Percentiles rank a stretch among this genome's conserved stretches.
Evolutionary conservation across 257 asterid genomes (phyloP).

Genomic region (Petunia axillaris): DNA sequence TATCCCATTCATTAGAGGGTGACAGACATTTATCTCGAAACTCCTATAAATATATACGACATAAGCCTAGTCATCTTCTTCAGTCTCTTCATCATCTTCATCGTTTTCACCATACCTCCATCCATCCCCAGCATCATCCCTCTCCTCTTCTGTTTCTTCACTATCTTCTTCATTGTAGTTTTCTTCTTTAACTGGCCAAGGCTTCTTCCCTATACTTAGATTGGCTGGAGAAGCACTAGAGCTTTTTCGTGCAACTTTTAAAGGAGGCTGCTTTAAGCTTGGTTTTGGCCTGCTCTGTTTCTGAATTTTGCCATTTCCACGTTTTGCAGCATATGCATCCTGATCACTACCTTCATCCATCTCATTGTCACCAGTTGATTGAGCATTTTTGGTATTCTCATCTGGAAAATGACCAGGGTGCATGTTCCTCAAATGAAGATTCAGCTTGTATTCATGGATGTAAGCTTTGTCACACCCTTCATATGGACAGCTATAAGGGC

Average conservation of each 20-base stretch:
- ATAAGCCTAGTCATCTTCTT: slow-evolving; percentile 68
- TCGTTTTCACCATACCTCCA: slow-evolving; percentile 73
- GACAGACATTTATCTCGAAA: not conserved
- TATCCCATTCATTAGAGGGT: not conserved
- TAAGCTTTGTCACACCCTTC: slow-evolving; percentile 97
- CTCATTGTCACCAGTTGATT: slow-evolving; percentile 54
- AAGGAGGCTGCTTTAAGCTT: slow-evolving; percentile 68
- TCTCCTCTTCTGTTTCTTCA: slow-evolving; percentile 96
- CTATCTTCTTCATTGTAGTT: slow-evolving; percentile 80
- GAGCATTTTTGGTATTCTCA: slow-evolving; percentile 59
- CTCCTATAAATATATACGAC: not conserved
- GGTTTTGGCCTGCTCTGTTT: slow-evolving; percentile 84
- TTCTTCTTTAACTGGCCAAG: slow-evolving; percentile 66
- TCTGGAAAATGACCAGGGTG: slow-evolving; percentile 95
- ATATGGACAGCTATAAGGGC: slow-evolving; percentile 90
- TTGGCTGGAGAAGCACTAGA: slow-evolving; percentile 55
- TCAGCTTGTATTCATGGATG: slow-evolving; percentile 98
- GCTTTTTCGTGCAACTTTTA: slow-evolving; percentile 71
- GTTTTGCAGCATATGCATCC: slow-evolving; percentile 61
- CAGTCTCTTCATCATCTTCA: slow-evolving; percentile 98
- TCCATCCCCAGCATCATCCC: slow-evolving; percentile 70
- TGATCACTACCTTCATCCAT: slow-evolving; percentile 87
- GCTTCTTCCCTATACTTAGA: slow-evolving; percentile 52
- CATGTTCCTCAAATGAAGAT: slow-evolving; percentile 87
- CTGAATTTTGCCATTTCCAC: slow-evolving; percentile 53